These are phyloP conservation scores for Nakataea oryzae DNA, from an alignment of 2,329 filamentous ascomycete species.

Conservation along the genomic window DNA sequence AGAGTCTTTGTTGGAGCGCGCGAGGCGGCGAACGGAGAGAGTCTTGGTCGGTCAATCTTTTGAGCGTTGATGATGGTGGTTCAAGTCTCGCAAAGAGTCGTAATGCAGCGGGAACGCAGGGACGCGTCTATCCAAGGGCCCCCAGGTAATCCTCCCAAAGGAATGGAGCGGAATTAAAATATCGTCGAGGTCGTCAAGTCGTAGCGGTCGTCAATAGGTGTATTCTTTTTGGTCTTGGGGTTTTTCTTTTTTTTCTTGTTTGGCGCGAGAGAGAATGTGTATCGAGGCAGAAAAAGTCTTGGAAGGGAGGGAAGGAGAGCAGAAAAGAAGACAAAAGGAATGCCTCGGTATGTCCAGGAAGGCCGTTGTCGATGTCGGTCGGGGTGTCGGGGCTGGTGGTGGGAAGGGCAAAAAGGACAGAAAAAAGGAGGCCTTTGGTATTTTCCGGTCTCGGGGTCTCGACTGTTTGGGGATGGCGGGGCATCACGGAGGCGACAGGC, in stretches of 20 bases:
- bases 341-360: background rate
- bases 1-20: background rate
- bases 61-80: background rate
- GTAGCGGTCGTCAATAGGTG: conserved; percentile 5
- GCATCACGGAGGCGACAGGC: background rate
- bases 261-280: background rate
- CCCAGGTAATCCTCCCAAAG: background rate
- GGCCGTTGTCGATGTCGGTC: background rate
- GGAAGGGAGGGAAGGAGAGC: background rate
- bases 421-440: background rate
- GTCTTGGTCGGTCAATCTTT: background rate
- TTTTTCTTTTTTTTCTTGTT: background rate
- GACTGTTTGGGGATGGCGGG: background rate
- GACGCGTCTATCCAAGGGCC: background rate
- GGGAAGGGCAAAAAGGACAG: background rate
- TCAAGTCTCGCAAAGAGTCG: background rate
- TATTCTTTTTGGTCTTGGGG: too few species aligned
- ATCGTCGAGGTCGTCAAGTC: conserved; percentile 10
- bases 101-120: background rate
- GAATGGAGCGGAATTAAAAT: background rate
- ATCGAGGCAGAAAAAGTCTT: background rate
- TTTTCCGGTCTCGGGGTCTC: background rate
- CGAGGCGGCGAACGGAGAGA: background rate
- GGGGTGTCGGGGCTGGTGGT: background rate
- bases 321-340: background rate